Evolutionary conservation across 2,329 filamentous ascomycete species (phyloP), one percentile per base, ranked within the genome.

Genomic region (Chrysoporthe deuterocubensis): DNA sequence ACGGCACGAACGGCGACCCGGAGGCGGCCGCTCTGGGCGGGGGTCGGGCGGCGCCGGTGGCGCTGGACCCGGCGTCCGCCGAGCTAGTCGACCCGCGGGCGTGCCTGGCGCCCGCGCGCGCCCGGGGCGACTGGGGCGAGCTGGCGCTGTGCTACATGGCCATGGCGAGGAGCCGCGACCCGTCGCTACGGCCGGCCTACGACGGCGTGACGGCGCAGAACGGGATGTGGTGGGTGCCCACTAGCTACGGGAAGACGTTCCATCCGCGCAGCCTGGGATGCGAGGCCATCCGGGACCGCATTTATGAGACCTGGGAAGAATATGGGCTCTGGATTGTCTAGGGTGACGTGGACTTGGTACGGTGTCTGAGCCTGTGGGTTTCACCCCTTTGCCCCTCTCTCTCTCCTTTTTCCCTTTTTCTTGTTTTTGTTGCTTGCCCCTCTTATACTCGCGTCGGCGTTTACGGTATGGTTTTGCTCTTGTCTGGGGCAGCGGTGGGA

Each of bases 211-310:
- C 71, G 37, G 67, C 72, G 7, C 67, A 76, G 64, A 78, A 78
- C 57, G 79, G 78, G 2, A 82, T 81, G 79, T 82, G 81, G 81
- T 80, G 81, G 72, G 80, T 82, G n/a, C 81, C 82, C 16, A 81
- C 80, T 42, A 82, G 79, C 67, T 82, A 81, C 64, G 81, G 79
- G 56, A 82, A 81, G 73, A 81, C 79, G 0, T 83, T 83, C 71
- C 80, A 83, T 72, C 81, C 81, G 56, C 76, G 80, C 58, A 79
- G 76, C 1, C 72, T 77, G 43, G 81, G 81, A 3, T 80, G 82
- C 62, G 74, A 76, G 70, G 74, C 74, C 0, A 79, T 82, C 34
- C 72, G 77, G 56, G 72, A 79, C 52, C 74, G 73, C 61, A 74
- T 80, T 11, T 79, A 79, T 48, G 70, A 75, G 54, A 69, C 70